These are phyloP conservation scores for Ulota crispa DNA, from an alignment of 225 moss, liverwort and hornwort genomes.

Conservation along the genomic window DNA sequence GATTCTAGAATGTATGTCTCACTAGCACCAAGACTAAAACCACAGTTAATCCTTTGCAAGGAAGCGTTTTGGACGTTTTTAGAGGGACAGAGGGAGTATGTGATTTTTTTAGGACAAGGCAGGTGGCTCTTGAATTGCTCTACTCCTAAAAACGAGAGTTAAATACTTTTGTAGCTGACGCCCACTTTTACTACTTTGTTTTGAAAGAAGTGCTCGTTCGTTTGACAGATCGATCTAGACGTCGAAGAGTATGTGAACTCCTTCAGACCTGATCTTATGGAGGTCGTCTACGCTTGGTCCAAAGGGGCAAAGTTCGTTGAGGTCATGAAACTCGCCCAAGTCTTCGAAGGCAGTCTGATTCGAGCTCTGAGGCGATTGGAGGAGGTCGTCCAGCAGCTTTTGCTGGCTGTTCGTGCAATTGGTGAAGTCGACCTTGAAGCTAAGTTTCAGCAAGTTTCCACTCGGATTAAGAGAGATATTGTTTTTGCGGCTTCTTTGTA, in stretches of 20 bases:
- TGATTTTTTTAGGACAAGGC: background rate
- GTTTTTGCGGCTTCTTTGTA: slow-evolving; percentile 96
- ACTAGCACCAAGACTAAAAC: too few species aligned
- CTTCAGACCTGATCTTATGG: slow-evolving; percentile 90
- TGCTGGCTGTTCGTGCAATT: slow-evolving; percentile 70
- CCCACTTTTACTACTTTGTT: background rate
- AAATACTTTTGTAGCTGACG: background rate
- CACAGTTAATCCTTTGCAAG: too few species aligned
- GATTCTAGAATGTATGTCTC: too few species aligned
- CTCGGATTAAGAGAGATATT: slow-evolving; percentile 85
- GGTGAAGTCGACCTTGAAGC: slow-evolving; percentile 81
- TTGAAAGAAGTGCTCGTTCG: background rate
- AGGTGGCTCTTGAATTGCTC: background rate
- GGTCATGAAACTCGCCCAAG: slow-evolving; percentile 80
- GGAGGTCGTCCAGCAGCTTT: slow-evolving; percentile 88
- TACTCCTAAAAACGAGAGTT: background rate
- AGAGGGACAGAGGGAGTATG: background rate
- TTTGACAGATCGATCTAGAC: slow-evolving; percentile 69
- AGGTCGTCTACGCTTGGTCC: slow-evolving; percentile 80
- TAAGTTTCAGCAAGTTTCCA: slow-evolving; percentile 78
- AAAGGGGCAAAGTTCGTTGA: slow-evolving; percentile 88
- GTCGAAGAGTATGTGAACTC: slow-evolving; percentile 82
- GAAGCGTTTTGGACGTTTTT: too few species aligned
- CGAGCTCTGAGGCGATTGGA: slow-evolving; percentile 86
- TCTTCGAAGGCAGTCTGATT: slow-evolving; percentile 94